These are phyloP conservation scores for Coelastrella sp. DNA, from an alignment of 139 green algal species.

Conservation along the genomic window DNA sequence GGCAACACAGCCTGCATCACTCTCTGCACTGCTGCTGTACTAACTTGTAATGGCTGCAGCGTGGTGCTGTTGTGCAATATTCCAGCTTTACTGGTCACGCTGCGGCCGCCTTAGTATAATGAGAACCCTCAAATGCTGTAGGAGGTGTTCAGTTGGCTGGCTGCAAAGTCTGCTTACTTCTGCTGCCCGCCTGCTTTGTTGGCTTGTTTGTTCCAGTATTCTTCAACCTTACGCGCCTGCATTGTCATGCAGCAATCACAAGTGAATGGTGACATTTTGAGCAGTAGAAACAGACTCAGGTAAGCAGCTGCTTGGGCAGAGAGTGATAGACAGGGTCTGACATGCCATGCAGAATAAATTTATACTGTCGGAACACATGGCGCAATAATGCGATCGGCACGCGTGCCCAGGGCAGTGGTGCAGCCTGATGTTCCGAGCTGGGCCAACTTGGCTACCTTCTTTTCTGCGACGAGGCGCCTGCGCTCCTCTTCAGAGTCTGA, in stretches of 20 bases:
- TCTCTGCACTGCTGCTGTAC: too few species aligned
- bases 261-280: too few species aligned
- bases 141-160: neutral
- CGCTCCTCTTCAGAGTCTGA: conserved; percentile 52
- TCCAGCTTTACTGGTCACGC: too few species aligned
- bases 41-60: too few species aligned
- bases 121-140: too few species aligned
- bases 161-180: neutral
- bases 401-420: neutral
- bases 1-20: neutral
- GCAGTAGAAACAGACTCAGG: too few species aligned
- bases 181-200: conserved; percentile 56
- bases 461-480: conserved; percentile 51
- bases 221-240: conserved; percentile 71
- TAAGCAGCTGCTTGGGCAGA: too few species aligned
- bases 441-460: conserved; percentile 44
- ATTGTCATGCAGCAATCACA: neutral
- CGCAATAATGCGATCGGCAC: neutral
- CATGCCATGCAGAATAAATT: neutral
- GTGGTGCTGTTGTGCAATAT: too few species aligned
- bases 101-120: too few species aligned
- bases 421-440: neutral
- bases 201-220: conserved; percentile 73
- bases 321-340: too few species aligned
- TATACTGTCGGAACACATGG: neutral